Evolutionary conservation across 495 filamentous ascomycete genomes (phyloP).

Genomic region (Lindgomyces ingoldianus): DNA sequence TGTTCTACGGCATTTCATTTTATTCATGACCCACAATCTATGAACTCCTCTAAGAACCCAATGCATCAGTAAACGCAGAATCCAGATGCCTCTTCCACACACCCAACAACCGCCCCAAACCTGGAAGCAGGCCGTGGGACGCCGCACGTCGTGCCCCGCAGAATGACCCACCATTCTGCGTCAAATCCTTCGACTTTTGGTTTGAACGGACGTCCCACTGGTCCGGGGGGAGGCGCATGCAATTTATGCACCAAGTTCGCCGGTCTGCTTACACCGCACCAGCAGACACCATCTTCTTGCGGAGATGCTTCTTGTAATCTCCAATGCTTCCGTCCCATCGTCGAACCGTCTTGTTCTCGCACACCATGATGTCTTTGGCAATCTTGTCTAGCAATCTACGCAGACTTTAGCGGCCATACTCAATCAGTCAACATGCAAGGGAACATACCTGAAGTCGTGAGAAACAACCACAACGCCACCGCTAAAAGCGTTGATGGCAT

Average conservation of each 20-base stretch:
- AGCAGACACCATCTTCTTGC: slow-evolving; percentile 88
- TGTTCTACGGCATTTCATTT: slow-evolving; percentile 1
- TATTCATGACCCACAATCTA: slow-evolving; percentile 25
- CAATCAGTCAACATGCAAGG: background rate
- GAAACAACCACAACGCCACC: slow-evolving; percentile 97
- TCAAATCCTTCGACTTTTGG: background rate
- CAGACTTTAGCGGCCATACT: slow-evolving; percentile 30
- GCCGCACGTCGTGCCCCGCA: slow-evolving; percentile 11
- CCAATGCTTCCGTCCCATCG: slow-evolving; percentile 88
- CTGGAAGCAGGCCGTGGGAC: slow-evolving; percentile 19
- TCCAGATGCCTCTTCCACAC: slow-evolving; percentile 29
- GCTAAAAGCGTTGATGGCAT: slow-evolving; percentile 93
- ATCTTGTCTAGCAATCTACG: slow-evolving; percentile 96
- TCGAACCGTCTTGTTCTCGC: slow-evolving; percentile 90
- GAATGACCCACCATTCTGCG: slow-evolving; percentile 4
- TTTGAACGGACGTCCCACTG: slow-evolving; percentile 3
- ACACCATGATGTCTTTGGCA: slow-evolving; percentile 98
- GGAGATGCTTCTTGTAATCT: slow-evolving; percentile 95
- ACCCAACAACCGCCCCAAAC: slow-evolving; percentile 10
- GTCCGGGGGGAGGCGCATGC: slow-evolving; percentile 2
- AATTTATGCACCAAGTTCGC: background rate
- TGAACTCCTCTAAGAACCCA: slow-evolving; percentile 36
- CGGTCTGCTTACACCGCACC: slow-evolving; percentile 59
- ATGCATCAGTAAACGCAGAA: slow-evolving; percentile 31
- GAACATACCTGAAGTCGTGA: slow-evolving; percentile 90